Percentiles rank a stretch among this genome's conserved stretches.
Evolutionary conservation across 441 rosid genomes (phyloP).

Genomic region (Arabidopsis hybrid): DNA sequence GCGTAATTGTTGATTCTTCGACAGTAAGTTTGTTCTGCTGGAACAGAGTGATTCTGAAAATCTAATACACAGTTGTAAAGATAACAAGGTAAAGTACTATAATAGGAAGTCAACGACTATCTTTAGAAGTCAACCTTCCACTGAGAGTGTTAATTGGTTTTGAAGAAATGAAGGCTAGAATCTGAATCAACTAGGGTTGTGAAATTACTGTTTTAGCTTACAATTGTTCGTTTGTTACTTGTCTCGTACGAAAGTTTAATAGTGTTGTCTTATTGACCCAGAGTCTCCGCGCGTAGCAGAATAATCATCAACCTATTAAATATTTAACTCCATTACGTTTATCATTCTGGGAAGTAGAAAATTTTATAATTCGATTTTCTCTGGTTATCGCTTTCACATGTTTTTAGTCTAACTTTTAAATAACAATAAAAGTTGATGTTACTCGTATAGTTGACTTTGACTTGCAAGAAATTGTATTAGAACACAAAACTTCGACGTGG

Average conservation of each 20-base stretch:
- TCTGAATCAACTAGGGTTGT: not conserved
- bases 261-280: not conserved
- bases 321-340: not conserved
- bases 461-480: not conserved
- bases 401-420: not conserved
- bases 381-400: not conserved
- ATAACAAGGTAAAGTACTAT: not conserved
- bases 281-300: slow-evolving; percentile 8
- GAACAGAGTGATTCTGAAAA: not conserved
- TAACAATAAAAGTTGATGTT: not conserved
- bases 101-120: not conserved
- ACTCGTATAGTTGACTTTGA: slow-evolving; percentile 25
- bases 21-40: not conserved
- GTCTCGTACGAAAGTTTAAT: slow-evolving; percentile 4
- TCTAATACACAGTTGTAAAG: not conserved
- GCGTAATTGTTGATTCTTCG: not conserved
- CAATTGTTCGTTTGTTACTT: not conserved
- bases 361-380: not conserved
- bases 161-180: slow-evolving; percentile 5
- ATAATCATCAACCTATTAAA: too few species aligned
- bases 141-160: not conserved
- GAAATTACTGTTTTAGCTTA: not conserved
- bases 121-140: not conserved
- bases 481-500: too few species aligned
- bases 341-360: not conserved